Evolutionary conservation across 306 rosid species (phyloP), one percentile per base, ranked within the genome.

Genomic region (Mimosa bimucronata): DNA sequence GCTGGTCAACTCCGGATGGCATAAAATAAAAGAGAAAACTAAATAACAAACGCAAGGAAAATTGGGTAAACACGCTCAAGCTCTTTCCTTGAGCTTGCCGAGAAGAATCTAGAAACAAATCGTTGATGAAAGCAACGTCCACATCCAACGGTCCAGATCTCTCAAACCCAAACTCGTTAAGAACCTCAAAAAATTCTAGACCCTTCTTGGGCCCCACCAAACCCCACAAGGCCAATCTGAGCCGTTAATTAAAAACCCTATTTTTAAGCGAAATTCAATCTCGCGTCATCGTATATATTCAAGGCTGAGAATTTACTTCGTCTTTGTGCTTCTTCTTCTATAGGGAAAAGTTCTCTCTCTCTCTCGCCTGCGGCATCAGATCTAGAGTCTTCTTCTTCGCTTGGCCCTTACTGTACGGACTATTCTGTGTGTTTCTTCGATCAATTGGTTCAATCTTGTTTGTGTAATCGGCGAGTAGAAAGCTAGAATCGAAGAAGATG

Each of bases 401-500:
- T 2, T 18, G 1, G 44, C 9, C 19, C 3, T 69, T 19, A 3
- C 74, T 41, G 73, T 19, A 0, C 8, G 30, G 9, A 0, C 83
- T 58, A 61, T 66, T 34, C 1, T 11, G 64, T 42, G 40, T 11
- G 2, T 71, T 65, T 70, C 26, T 14, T 44, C 67, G 77, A 31
- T 73, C 58, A n/a, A 10, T 52, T 61, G 72, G 21, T 30, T 26
- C n/a, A 58, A 50, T 31, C 48, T 34, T n/a, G 14, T 9, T 11
- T 73, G 34, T 19, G 15, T 57, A 46, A 23, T 65, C 79, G 42
- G 52, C 62, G 26, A n/a, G 40, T 67, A 7, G 29, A 58, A 45
- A 23, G 23, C 11, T 30, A 66, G 81, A 1, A 31, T 13, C 7
- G 7, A 86, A 45, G 7, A 86, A 45, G 82, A 93, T 93, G 98